Percentiles rank a stretch among this genome's conserved stretches.
These are phyloP conservation scores for Cunninghamia lanceolata DNA, from an alignment of 75 land plant genomes.

Conservation along the genomic window DNA sequence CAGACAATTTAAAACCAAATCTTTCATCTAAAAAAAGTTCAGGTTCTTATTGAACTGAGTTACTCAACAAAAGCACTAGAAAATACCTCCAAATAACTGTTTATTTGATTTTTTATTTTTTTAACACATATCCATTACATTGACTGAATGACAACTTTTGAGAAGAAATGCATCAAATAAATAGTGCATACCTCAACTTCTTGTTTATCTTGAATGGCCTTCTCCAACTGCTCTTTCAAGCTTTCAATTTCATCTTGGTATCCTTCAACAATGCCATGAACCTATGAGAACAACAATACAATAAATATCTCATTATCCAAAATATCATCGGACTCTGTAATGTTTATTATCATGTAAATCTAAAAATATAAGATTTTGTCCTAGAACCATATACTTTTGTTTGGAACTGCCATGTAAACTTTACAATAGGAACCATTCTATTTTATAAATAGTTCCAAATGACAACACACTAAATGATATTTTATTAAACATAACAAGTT, in stretches of 20 bases:
- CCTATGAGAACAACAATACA: conserved; percentile 10
- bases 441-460: too few relatives aligned
- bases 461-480: background rate
- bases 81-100: background rate
- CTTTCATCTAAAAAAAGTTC: background rate
- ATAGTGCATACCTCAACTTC: conserved; percentile 35
- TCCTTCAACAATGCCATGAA: conserved; percentile 14
- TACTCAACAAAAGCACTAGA: background rate
- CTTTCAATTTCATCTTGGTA: conserved; percentile 22
- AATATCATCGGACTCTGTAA: background rate
- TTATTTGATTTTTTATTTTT: background rate
- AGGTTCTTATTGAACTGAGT: background rate
- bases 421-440: background rate
- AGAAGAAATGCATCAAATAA: background rate
- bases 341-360: background rate
- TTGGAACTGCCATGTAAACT: background rate
- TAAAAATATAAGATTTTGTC: background rate
- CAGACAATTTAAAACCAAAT: background rate
- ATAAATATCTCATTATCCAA: background rate
- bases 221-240: conserved; percentile 35
- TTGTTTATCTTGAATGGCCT: conserved; percentile 21
- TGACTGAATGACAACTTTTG: background rate
- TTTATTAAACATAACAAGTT: background rate
- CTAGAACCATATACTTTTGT: background rate
- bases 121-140: background rate